phyloP scores from a whole-genome alignment of 345 rosid genomes.

The Conringia planisiliqua region DNA sequence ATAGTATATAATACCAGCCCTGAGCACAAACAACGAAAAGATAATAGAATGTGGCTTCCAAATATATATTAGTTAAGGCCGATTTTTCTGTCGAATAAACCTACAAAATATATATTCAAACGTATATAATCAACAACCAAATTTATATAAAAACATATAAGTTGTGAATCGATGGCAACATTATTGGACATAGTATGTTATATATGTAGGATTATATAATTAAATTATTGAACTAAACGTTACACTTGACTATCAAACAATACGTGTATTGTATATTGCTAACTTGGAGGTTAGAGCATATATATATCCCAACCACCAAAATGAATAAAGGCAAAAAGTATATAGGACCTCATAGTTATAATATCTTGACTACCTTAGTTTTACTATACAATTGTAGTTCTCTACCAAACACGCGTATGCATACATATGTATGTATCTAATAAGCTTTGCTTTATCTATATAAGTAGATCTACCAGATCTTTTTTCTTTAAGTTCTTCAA shows the following conservation, averaged over 20 bases:
- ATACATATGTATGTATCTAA: neutral
- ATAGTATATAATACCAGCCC: neutral
- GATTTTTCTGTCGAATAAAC: neutral
- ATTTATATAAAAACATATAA: neutral
- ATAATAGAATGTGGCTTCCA: too few species aligned
- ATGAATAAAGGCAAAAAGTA: neutral
- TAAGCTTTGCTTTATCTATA: slow-evolving; percentile 2
- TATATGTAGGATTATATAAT: neutral
- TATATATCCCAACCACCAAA: slow-evolving; percentile 32
- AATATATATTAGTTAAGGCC: too few species aligned
- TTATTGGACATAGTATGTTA: neutral
- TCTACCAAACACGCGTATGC: slow-evolving; percentile 11
- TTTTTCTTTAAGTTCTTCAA: slow-evolving; percentile 7
- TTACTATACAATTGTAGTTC: neutral
- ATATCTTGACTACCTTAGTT: neutral
- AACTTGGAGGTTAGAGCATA: slow-evolving; percentile 30
- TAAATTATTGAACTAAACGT: neutral
- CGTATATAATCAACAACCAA: neutral
- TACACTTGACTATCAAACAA: neutral
- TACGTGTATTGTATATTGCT: neutral
- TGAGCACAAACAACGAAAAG: too few species aligned
- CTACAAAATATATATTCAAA: too few species aligned
- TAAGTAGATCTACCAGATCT: slow-evolving; percentile 15
- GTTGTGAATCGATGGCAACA: neutral
- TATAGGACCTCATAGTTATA: neutral